Evolutionary conservation across 2,329 filamentous ascomycete species (phyloP), one percentile per base, ranked within the genome.

Genomic region (Xylaria sp.): DNA sequence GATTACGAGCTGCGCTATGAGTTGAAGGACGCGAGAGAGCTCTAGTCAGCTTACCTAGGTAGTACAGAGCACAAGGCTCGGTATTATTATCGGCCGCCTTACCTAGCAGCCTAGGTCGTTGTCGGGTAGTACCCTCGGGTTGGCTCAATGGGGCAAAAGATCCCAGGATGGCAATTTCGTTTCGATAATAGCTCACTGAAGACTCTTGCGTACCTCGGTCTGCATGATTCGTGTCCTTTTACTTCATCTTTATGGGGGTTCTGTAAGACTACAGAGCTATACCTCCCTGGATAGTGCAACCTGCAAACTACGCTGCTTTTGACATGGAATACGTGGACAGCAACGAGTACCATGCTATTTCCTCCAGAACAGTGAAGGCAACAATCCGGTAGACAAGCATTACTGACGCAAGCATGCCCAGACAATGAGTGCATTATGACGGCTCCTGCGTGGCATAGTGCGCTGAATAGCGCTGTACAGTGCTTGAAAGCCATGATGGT

Each of bases 41-140:
- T 48, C 18, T 51, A 23, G 34, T 69, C 62, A 69, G 66, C 66
- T 69, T 68, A 68, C 41, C 20, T 41, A 52, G 18, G 28, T 54
- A 34, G 25, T 28, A 18, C 18, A 46, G 44, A 12, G 51, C n/a
- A 54, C 34, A 20, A 12, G 18, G 46, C 37, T 54, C 46, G 60
- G 60, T 34, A 20, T 20, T 32, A 56, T 20, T 60, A 56, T 65
- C 61, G 61, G 41, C 32, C 39, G 39, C 10, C 28, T 28, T 28
- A 4, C 28, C 66, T n/a, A n/a, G n/a, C n/a, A n/a, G n/a, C n/a
- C n/a, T 37, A 41, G n/a, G 46, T n/a, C 3, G 52, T 20, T 55
- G 32, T n/a, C 41, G 25, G 51, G 34, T 18, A 34, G 44, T 18
- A 48, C 13, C 58, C 20, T 32, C 41, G 39, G 61, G 4, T 46